Base-by-base conservation (phyloP, 805 yeast species). In the Yarrowia hollandica region DNA sequence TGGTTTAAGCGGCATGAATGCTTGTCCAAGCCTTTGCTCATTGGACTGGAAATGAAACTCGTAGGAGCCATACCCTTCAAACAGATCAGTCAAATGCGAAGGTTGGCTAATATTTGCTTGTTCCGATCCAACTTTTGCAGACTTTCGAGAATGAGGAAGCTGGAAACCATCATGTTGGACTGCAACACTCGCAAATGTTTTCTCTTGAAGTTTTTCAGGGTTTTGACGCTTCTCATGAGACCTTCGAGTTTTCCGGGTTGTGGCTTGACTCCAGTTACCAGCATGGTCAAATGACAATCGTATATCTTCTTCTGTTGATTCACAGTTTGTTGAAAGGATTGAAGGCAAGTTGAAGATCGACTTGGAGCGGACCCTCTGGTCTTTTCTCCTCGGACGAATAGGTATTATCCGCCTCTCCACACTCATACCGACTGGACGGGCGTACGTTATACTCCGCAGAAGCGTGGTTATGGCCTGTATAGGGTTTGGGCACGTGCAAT, bases 321-420 rank as follows among this genome's bases (percentile, higher is more conserved):
- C n/a, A 11, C 39, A 10, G 15, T 26, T 21, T 8, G 33, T 16
- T 3, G 33, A 12, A 7, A 41, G 9, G 2, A 41, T 16, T 14
- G 26, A 23, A 11, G 48, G 48, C 22, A 26, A 10, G 15, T 12
- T 26, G 48, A 41, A 41, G 5, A 26, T 26, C 12, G 48, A 1
- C 48, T 26, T 41, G 15, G 48, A 26, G 12, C 16, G 9, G 33
- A 33, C 33, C 14, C 30, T 11, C 21, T 23, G 46, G 31, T 15
- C 31, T 6, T 23, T 16, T 18, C 48, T 25, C 48, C 48, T 18
- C 11, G 33, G 23, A 2, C 16, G 48, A 26, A 41, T 25, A 1
- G 48, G 48, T 25, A 41, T n/a, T 16, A 41, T 41, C 12, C 48
- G 48, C 48, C 48, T 41, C 31, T 41, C 48, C 22, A 41, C 48